phyloP scores from a whole-genome alignment of 352 stramenopile species.

The Globisporangium uncinulatum region DNA sequence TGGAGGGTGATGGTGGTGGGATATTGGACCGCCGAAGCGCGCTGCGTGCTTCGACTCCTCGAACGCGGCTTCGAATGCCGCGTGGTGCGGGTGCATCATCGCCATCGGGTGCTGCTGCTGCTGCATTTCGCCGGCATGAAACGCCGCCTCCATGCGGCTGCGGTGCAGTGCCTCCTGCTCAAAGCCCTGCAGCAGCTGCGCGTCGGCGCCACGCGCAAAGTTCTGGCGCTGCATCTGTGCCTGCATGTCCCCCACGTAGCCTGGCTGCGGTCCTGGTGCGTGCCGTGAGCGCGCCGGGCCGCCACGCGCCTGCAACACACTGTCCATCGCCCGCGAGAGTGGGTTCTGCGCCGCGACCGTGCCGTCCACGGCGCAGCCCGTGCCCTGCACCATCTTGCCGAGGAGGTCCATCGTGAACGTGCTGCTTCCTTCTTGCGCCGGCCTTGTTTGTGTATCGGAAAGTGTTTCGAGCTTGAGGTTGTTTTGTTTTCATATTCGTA shows the following conservation, averaged over 20 bases:
- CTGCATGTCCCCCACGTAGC: conserved; percentile 36
- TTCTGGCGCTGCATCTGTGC: conserved; percentile 76
- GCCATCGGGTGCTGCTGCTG: conserved; percentile 11
- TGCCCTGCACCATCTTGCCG: conserved; percentile 77
- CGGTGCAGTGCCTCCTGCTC: conserved; percentile 62
- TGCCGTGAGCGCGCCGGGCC: conserved; percentile 13
- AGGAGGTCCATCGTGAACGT: conserved; percentile 63
- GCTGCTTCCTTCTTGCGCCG: not conserved
- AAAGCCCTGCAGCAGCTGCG: conserved; percentile 52
- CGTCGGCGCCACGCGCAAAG: conserved; percentile 38
- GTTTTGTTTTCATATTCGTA: conserved; percentile 1
- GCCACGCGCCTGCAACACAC: conserved; percentile 58
- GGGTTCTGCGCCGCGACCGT: conserved; percentile 82
- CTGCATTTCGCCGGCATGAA: conserved; percentile 33
- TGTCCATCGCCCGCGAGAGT: conserved; percentile 74
- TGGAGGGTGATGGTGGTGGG: conserved; percentile 36
- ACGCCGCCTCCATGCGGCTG: conserved; percentile 63
- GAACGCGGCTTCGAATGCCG: conserved; percentile 57
- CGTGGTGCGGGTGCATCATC: conserved; percentile 46
- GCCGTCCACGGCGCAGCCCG: conserved; percentile 75
- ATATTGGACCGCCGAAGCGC: conserved; percentile 23
- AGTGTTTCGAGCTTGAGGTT: not conserved
- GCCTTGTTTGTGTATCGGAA: not conserved
- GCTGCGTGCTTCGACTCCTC: conserved; percentile 29
- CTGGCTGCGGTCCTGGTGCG: conserved; percentile 25